Evolutionary conservation across 2,329 filamentous ascomycete species (phyloP), one percentile per base, ranked within the genome.

Genomic region (Aspergillus quadrilineatus): DNA sequence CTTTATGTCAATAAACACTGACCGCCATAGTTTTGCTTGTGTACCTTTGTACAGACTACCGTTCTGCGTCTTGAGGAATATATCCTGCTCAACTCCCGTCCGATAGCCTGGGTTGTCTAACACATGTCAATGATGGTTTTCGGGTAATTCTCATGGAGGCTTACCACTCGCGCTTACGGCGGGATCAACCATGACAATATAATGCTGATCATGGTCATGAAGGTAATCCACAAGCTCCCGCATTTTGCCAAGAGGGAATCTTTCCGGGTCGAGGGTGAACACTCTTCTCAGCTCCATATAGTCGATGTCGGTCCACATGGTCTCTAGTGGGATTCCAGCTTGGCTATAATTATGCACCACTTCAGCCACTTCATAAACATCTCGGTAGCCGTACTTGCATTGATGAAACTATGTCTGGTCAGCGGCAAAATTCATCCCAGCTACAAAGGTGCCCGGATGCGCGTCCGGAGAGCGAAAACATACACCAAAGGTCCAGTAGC

Each of bases 151-250:
- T 34, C 45, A 12, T 10, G 6, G 12, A 12, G n/a, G 55, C 69
- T 56, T 65, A 73, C 70, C 65, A 39, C 62, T 69, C 6, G 64
- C 58, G 55, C 70, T 72, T 2, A 83, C 78, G 2, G 76, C 75
- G 15, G 76, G 75, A 63, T 94, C 90, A 1, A 93, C 87, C 85
- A 94, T 94, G 46, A 92, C 75, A 30, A 90, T 81, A 61, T 89
- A 90, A 46, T 88, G 82, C 68, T 91, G 88, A 42, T 88, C 73
- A 55, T 85, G 81, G 6, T 74, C 70, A 65, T 92, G 89, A 0
- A 94, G 79, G 22, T 87, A 83, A 36, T 82, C 76, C 22, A 88
- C 85, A 1, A 92, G 74, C 62, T 88, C 81, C 37, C 83, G 85
- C 77, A 91, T 82, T 69, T 70, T 73, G 0, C 69, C 53, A 1